Base-by-base conservation (phyloP, 257 asterid species). In the Catharanthus roseus region DNA sequence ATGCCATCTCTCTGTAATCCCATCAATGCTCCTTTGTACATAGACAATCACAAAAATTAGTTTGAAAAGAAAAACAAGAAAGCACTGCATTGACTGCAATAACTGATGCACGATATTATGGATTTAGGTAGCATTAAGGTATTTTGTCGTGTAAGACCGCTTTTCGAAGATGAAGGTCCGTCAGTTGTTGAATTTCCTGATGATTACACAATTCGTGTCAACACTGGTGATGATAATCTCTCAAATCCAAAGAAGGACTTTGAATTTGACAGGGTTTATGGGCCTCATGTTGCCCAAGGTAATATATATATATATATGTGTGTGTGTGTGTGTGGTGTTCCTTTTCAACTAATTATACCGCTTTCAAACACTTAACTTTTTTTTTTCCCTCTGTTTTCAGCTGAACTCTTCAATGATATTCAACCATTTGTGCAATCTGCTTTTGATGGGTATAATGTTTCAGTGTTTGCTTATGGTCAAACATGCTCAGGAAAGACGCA, bases 401-500 rank as follows among this genome's bases (percentile, higher is more conserved):
- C 90, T 57, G 96, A 91, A 70, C 95, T 91, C 71, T 95, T 95
- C 77, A 80, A 85, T 68, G 97, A 91, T 84, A 76, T 91, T 82
- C 99, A 95, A 80, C 97, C 99, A 72, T 91, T 89, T 82, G 93
- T 95, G 75, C 99, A 89, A 91, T 95, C 99, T 68, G 99, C 99
- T 66, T 95, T 91, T 83, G 99, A 95, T 83, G 99, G 97, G 63
- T 89, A 85, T 82, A 95, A 95, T 80, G 95, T 88, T 36, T 87
- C 96, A 38, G 57, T 91, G 67, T 86, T 91, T 85, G 89, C 97
- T 69, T 91, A 88, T 81, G 99, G 99, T 65, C 97, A 87, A 85
- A 78, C 92, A 45, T 68, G 79, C 79, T 87, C 99, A 24, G 99
- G 99, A 69, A 95, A 95, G 88, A 87, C 99, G 8, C 84, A 91